Evolutionary conservation across 2,329 filamentous ascomycete genomes (phyloP).

Genomic region (Alternaria sp.): DNA sequence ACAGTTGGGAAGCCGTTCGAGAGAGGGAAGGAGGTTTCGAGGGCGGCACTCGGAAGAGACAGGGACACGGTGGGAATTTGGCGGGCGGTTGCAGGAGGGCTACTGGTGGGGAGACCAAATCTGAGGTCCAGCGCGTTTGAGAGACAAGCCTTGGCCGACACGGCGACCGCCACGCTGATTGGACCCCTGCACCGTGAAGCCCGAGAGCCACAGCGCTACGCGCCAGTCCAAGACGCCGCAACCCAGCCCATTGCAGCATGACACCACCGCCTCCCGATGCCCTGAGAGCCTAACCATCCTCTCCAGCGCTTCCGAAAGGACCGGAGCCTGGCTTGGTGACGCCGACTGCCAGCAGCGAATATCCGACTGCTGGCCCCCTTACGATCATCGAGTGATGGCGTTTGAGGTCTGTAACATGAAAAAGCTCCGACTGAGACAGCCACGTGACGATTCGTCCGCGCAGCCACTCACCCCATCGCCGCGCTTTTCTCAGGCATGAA

Average conservation of each 20-base stretch:
- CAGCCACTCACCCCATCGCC: slow-evolving; percentile 32
- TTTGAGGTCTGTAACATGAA: slow-evolving; percentile 52
- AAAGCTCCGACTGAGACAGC: slow-evolving; percentile 44
- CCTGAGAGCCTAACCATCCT: slow-evolving; percentile 16
- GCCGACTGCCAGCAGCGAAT: slow-evolving; percentile 21
- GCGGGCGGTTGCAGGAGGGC: slow-evolving; percentile 48
- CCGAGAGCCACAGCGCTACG: slow-evolving; percentile 46
- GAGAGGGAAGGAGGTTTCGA: slow-evolving; percentile 35
- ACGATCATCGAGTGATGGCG: slow-evolving; percentile 30
- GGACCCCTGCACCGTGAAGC: slow-evolving; percentile 36
- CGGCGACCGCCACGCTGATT: slow-evolving; percentile 39
- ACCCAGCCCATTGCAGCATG: slow-evolving; percentile 38
- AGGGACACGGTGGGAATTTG: slow-evolving; percentile 42
- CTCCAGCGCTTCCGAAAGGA: slow-evolving; percentile 24
- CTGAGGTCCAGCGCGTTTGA: slow-evolving; percentile 49
- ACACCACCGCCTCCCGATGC: slow-evolving; percentile 38
- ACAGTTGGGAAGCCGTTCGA: slow-evolving; percentile 31
- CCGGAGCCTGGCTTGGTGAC: slow-evolving; percentile 10
- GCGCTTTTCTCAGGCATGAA: slow-evolving; percentile 42
- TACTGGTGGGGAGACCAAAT: slow-evolving; percentile 47
- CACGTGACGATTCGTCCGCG: slow-evolving; percentile 40
- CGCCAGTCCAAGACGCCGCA: slow-evolving; percentile 30
- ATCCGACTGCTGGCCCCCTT: slow-evolving; percentile 20
- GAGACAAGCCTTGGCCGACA: slow-evolving; percentile 42
- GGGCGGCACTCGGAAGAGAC: slow-evolving; percentile 38